phyloP scores from a whole-genome alignment of 805 yeast species.

The Lipomyces kockii region DNA sequence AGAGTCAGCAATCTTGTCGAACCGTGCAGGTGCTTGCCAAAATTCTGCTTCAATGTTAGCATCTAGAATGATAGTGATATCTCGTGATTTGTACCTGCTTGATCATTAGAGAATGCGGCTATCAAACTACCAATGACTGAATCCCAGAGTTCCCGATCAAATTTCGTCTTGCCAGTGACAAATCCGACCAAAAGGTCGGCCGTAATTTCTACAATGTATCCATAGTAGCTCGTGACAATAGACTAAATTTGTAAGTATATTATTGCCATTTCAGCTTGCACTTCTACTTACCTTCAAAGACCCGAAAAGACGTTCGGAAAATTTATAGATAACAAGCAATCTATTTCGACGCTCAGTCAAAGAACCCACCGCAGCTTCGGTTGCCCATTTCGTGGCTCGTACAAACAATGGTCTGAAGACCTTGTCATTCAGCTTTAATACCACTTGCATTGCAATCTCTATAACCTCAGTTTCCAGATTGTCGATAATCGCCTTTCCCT shows the following conservation, averaged over 20 bases:
- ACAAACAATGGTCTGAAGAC: conserved; percentile 92
- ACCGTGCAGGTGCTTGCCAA: conserved; percentile 89
- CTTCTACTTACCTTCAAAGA: conserved; percentile 27
- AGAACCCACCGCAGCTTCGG: conserved; percentile 74
- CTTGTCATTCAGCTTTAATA: conserved; percentile 91
- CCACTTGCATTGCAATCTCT: conserved; percentile 71
- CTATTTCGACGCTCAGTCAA: conserved; percentile 49
- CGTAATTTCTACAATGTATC: conserved; percentile 81
- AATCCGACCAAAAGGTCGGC: conserved; percentile 59
- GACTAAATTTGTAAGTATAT: conserved; percentile 57
- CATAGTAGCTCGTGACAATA: conserved; percentile 84
- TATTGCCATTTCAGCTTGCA: not conserved
- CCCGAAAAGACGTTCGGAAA: conserved; percentile 76
- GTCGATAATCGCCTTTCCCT: conserved; percentile 71
- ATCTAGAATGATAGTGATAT: not conserved
- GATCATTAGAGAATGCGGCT: conserved; percentile 66
- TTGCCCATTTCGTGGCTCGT: conserved; percentile 86
- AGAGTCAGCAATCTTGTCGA: conserved; percentile 67
- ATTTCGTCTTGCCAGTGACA: conserved; percentile 39
- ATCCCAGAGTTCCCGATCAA: conserved; percentile 67
- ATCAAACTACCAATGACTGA: conserved; percentile 72
- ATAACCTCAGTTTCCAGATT: conserved; percentile 80
- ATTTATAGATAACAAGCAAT: conserved; percentile 65
- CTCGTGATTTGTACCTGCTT: conserved; percentile 14
- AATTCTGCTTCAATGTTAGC: conserved; percentile 85